A percentile compares a stretch with the other conserved stretches of the same genome.
Conservation (phyloP, 441 rosid species). For the Eutrema salsugineum region DNA sequence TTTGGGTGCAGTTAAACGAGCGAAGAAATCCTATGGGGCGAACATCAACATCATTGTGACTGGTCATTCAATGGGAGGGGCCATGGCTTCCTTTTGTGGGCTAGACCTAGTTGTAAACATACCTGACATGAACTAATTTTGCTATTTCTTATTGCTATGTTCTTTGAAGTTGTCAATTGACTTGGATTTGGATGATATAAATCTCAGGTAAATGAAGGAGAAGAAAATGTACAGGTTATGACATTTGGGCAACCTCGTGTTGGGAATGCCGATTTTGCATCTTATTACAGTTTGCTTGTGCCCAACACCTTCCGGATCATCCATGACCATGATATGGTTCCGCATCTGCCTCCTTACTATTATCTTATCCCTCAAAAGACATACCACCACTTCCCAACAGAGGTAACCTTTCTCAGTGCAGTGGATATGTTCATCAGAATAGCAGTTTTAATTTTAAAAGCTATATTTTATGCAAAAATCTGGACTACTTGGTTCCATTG, state of each 20-base stretch:
- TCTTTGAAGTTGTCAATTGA: background rate
- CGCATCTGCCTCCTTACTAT: slow-evolving; percentile 92
- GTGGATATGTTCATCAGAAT: background rate
- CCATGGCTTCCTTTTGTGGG: slow-evolving; percentile 92
- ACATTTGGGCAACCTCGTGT: slow-evolving; percentile 99
- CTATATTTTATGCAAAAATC: background rate
- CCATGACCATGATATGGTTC: slow-evolving; percentile 82
- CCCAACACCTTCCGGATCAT: slow-evolving; percentile 74
- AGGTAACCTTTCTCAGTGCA: slow-evolving; percentile 45
- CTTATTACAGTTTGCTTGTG: slow-evolving; percentile 62
- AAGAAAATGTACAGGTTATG: slow-evolving; percentile 64
- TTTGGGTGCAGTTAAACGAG: slow-evolving; percentile 55
- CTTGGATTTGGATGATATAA: slow-evolving; percentile 21
- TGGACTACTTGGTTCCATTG: background rate
- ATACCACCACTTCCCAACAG: slow-evolving; percentile 95
- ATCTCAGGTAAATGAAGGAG: slow-evolving; percentile 72
- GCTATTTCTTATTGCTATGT: background rate
- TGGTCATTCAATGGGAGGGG: slow-evolving; percentile 99
- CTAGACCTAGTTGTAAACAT: slow-evolving; percentile 71
- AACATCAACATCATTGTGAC: slow-evolving; percentile 70
- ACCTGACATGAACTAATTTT: background rate
- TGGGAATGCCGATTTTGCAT: slow-evolving; percentile 84
- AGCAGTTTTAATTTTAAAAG: background rate
- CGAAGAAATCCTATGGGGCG: slow-evolving; percentile 55
- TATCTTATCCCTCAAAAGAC: slow-evolving; percentile 76